Conservation (phyloP, 1,284 basidiomycete genomes). For the Abortiporus biennis region DNA sequence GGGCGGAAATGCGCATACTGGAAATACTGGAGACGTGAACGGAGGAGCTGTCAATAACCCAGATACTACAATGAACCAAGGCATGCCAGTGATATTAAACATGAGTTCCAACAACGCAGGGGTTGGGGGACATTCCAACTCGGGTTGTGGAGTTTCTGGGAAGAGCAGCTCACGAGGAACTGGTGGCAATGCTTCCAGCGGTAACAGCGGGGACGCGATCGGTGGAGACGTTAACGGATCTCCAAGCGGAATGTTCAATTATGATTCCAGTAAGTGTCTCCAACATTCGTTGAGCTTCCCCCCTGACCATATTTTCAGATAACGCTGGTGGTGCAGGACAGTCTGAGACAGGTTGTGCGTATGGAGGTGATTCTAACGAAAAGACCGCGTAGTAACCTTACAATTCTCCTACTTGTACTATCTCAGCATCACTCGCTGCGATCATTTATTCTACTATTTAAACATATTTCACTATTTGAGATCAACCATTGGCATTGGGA, state of each 20-base stretch:
- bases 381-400: neutral
- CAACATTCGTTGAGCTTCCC: neutral
- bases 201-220: constrained; percentile 20
- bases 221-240: constrained; percentile 23
- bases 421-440: too few relatives aligned
- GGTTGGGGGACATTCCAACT: constrained; percentile 20
- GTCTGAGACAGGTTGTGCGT: constrained; percentile 21
- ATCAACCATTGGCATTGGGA: too few relatives aligned
- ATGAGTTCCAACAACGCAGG: constrained; percentile 28
- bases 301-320: constrained; percentile 14
- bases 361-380: constrained; percentile 23
- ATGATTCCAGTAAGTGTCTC: constrained; percentile 23
- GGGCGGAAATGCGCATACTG: constrained; percentile 24
- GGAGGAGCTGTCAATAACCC: constrained; percentile 21
- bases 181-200: constrained; percentile 25
- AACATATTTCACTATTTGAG: too few relatives aligned
- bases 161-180: constrained; percentile 18
- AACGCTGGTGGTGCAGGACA: constrained; percentile 25
- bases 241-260: constrained; percentile 23
- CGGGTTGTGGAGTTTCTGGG: constrained; percentile 23
- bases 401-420: neutral
- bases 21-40: constrained; percentile 19
- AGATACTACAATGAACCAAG: constrained; percentile 15
- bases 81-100: constrained; percentile 25
- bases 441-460: too few relatives aligned